Evolutionary conservation across 148 eudicot genomes (phyloP), one percentile per base, ranked within the genome.

Genomic region (Fagopyrum homotropicum): DNA sequence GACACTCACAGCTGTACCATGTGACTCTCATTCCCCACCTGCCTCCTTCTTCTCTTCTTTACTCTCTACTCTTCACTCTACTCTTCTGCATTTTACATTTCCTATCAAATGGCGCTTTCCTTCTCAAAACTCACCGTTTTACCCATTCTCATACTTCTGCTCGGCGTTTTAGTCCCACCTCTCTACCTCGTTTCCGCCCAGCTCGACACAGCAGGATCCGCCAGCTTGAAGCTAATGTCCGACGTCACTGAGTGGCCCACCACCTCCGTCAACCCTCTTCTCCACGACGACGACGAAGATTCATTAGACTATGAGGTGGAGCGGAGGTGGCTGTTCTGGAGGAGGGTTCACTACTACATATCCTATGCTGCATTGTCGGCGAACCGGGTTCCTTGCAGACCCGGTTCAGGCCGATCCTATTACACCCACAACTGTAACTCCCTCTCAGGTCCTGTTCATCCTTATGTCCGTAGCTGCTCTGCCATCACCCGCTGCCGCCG

Each of bases 391-490:
- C 93, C 96, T 0, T 93, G 98, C 73, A 93, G 91, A 0, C 82
- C 98, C 10, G 89, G 93, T n/a, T 93, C 98, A 0, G 96, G 98
- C 3, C 81, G 89, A 79, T 93, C 98, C 2, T 93, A 93, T 75
- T 90, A 93, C 77, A 87, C 93, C 12, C 91, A 86, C 75, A 81
- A 92, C 81, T 90, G 98, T 49, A 84, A 77, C 76, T 29, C 5
- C 0, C 84, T 88, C n/a, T 79, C 81, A 46, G 90, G 88, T 8
- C 89, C 93, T 0, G 91, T 74, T 47, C 83, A 80, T 19, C 98
- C 98, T 29, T 92, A 92, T 82, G 45, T 84, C 12, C 81, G 96
- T 22, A 95, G 98, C 7, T 92, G 98, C 85, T 92, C 96, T 12
- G 76, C 79, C 48, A 90, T 92, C 75, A 76, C 98, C 46, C 88